Evolutionary conservation across 257 asterid species (phyloP), one percentile per base, ranked within the genome.

Genomic region (Nicotiana otophora): DNA sequence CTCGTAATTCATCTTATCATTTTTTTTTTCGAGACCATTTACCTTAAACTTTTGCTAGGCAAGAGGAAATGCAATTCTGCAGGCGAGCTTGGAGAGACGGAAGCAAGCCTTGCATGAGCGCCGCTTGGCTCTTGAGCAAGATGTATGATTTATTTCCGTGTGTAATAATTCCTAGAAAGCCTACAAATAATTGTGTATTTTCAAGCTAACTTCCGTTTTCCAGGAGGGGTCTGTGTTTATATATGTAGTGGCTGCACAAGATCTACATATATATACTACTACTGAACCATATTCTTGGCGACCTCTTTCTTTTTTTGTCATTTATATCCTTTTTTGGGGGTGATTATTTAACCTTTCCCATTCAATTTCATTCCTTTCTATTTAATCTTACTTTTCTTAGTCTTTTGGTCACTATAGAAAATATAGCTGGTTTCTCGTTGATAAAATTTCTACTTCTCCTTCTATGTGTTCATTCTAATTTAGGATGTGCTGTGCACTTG

Each of bases 71-170:
- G 98, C 98, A 60, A 95, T 95, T 83, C 85, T 95, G 88, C 98
- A 95, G 89, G 98, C 98, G 82, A 95, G 98, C 89, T 89, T 95
- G 90, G 98, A 95, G 89, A 91, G 98, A 86, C 87, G 98, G 90
- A 95, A 95, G 87, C 98, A 93, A 88, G 98, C 98, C 82, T 89
- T 95, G 92, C 97, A 91, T 80, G 98, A 95, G 89, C 97, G 97
- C 8, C 97, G 95, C 57, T 90, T 95, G 89, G 94, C 97, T 28
- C 98, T 95, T 74, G 98, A 95, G 90, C 98, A 95, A 88, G 98
- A 95, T 90, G 98, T 95, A 89, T 81, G 92, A 81, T 30, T 46
- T 78, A 77, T 75, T 75, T 75, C 28, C 80, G 30, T 16, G 46
- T 16, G 80, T 34, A 48, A 75, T 75, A 7, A 28, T 53, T 51